Conservation (phyloP, 2,329 filamentous ascomycete species). For the Sarocladium oryzae region DNA sequence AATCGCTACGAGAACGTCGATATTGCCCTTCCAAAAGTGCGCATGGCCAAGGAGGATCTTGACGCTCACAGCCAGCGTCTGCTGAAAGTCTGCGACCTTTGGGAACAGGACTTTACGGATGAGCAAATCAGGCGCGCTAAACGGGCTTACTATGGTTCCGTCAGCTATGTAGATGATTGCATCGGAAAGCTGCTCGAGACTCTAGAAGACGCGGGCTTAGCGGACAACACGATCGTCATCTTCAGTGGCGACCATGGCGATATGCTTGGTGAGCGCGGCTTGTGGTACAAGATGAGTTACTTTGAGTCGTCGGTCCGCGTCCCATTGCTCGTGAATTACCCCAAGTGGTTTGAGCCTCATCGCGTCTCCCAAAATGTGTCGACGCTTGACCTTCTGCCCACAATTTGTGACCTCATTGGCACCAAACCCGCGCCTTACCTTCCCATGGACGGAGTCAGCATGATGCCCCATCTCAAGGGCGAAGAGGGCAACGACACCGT, state of each 20-base stretch:
- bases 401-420: constrained; percentile 76
- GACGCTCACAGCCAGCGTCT: constrained; percentile 84
- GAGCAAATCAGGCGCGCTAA: constrained; percentile 82
- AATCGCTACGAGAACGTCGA: constrained; percentile 85
- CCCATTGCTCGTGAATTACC: constrained; percentile 78
- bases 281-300: constrained; percentile 99
- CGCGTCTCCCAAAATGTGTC: constrained; percentile 80
- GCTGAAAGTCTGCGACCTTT: constrained; percentile 79
- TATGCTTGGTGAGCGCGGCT: constrained; percentile 85
- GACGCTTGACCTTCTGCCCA: constrained; percentile 84
- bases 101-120: constrained; percentile 74
- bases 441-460: constrained; percentile 79
- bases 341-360: constrained; percentile 66
- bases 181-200: constrained; percentile 75
- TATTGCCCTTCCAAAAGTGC: constrained; percentile 73
- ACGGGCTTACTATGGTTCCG: constrained; percentile 85
- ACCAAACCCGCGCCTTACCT: constrained; percentile 61
- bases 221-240: constrained; percentile 81
- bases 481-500: constrained; percentile 77
- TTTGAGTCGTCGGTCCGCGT: constrained; percentile 88
- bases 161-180: constrained; percentile 90
- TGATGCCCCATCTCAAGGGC: constrained; percentile 69
- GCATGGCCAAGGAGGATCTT: constrained; percentile 72
- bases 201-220: constrained; percentile 71
- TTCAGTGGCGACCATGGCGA: constrained; percentile 94